Conservation (phyloP, 192 early-diverging fungal species). For the Allomyces javanicus region DNA sequence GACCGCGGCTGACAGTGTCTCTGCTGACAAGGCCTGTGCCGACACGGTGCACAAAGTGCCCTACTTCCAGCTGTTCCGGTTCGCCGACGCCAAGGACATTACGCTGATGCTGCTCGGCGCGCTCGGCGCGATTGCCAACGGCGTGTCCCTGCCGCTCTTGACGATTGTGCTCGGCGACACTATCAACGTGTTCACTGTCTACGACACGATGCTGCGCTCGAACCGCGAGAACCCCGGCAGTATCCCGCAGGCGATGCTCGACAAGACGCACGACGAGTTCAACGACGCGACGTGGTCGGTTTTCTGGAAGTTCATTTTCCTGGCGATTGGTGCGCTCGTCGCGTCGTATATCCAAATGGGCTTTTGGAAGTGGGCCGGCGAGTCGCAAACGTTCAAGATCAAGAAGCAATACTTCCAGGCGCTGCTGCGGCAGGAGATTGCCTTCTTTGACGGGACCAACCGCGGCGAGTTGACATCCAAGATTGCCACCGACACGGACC, state of each 20-base stretch:
- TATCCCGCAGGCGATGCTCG: background rate
- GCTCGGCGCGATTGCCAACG: conserved; percentile 8
- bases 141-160: conserved; percentile 15
- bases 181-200: conserved; percentile 11
- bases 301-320: conserved; percentile 7
- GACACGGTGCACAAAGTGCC: background rate
- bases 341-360: background rate
- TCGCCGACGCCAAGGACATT: conserved; percentile 7
- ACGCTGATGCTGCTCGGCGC: conserved; percentile 9
- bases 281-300: conserved; percentile 4
- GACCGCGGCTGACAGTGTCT: no score
- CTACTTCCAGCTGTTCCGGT: conserved; percentile 7
- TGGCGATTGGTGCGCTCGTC: conserved; percentile 9
- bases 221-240: background rate
- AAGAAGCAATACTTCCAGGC: conserved; percentile 14
- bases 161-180: conserved; percentile 17
- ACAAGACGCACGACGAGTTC: conserved; percentile 6
- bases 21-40: background rate
- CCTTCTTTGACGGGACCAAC: conserved; percentile 21
- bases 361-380: conserved; percentile 13
- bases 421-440: conserved; percentile 22
- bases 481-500: conserved; percentile 19
- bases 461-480: conserved; percentile 27
- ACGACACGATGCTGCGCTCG: conserved; percentile 6
- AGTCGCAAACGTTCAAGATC: conserved; percentile 9